phyloP scores from a whole-genome alignment of 768 basidiomycete species.

The Naganishia vishniacii region DNA sequence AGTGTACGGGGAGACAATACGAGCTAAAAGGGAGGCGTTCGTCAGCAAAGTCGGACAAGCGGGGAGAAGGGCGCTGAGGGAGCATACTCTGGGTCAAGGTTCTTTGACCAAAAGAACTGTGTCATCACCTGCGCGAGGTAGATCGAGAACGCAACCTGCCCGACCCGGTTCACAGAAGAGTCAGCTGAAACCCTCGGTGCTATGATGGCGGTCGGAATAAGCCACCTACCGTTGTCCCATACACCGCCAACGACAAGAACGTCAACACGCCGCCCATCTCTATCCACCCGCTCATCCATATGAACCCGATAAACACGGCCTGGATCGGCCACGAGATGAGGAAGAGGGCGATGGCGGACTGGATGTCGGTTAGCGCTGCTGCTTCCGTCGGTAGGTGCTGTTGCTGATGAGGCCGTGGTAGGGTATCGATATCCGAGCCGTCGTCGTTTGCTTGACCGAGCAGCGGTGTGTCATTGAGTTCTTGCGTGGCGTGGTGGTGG shows the following conservation, averaged over 20 bases:
- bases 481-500: no score
- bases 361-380: neutral
- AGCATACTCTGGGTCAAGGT: conserved; percentile 68
- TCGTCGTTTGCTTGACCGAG: neutral
- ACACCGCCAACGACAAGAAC: conserved; percentile 63
- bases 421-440: no score
- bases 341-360: conserved; percentile 56
- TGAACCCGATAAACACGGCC: conserved; percentile 63
- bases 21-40: neutral
- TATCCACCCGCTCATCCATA: conserved; percentile 71
- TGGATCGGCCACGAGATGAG: conserved; percentile 74
- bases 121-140: conserved; percentile 63
- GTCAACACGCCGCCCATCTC: conserved; percentile 64
- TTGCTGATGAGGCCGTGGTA: no score
- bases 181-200: no score
- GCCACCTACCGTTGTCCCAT: conserved; percentile 66
- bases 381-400: neutral
- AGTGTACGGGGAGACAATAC: conserved; percentile 70
- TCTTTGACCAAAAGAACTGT: conserved; percentile 67
- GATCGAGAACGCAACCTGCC: conserved; percentile 69
- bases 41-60: neutral
- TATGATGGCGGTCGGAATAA: neutral
- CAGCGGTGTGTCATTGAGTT: no score
- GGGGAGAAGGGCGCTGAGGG: neutral
- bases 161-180: no score